These are phyloP conservation scores for Cladochytrium tenue DNA, from an alignment of 371 early-diverging fungal genomes.

Conservation along the genomic window DNA sequence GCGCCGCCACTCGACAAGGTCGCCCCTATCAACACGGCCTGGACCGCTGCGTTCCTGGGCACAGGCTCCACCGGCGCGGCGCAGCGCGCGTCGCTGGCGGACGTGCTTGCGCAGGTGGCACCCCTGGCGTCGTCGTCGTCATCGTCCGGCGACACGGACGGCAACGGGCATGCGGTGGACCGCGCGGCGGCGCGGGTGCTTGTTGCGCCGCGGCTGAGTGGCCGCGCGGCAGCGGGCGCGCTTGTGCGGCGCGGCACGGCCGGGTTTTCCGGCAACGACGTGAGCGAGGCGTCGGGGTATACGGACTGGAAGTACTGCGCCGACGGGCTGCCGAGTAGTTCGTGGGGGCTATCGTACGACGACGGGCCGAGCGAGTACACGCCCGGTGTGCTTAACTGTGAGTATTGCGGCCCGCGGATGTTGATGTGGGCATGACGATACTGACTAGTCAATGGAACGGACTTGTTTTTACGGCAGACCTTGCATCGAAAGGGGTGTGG, in stretches of 20 bases:
- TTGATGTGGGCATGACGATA: too few relatives aligned
- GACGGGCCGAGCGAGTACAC: conserved; percentile 4
- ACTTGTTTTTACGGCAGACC: not conserved
- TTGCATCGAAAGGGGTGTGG: conserved; percentile 32
- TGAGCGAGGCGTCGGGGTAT: not conserved
- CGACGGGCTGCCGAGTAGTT: not conserved
- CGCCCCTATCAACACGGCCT: not conserved
- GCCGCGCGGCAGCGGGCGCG: not conserved
- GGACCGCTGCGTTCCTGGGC: not conserved
- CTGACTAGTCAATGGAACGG: too few relatives aligned
- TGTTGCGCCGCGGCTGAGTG: too few relatives aligned
- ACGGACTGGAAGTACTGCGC: not conserved
- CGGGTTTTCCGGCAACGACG: not conserved
- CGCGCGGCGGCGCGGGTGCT: too few relatives aligned
- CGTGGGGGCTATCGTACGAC: conserved; percentile 12
- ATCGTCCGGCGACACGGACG: too few relatives aligned
- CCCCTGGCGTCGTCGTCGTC: not conserved
- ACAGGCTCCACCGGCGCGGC: not conserved
- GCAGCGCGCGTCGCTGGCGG: not conserved
- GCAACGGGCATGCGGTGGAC: too few relatives aligned
- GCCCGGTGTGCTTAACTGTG: conserved; percentile 4
- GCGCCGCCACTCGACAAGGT: not conserved
- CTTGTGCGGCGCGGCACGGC: not conserved
- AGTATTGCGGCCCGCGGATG: too few relatives aligned
- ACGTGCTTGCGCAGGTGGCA: not conserved